Evolutionary conservation across 495 filamentous ascomycete genomes (phyloP), one percentile per base, ranked within the genome.

Genomic region (Aspergillus sparsus): DNA sequence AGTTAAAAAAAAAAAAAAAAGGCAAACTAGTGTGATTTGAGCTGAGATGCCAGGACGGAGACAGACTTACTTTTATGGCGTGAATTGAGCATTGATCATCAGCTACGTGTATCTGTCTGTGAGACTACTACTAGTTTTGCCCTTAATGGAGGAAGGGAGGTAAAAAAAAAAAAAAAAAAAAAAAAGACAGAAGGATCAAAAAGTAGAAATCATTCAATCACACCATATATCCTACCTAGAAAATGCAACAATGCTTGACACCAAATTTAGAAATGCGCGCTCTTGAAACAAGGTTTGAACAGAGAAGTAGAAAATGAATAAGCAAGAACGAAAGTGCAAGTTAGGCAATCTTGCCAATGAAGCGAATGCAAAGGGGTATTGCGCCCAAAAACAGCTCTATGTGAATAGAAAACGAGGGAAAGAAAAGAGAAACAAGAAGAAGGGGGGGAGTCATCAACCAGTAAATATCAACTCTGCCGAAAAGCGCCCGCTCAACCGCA

Each of bases 401-500:
- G 4, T 6, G 37, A 41, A 41, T 11, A 41, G 0, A 41, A 41
- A 6, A 41, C 4, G 15, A 46, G 16, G 18, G 18, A 16, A 46
- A 46, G 18, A 46, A 16, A 16, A 46, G 2, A 16, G 18, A 46
- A 46, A 46, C 15, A 41, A 42, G 39, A 42, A 42, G 15, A 9
- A 12, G 39, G 39, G 39, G 5, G 39, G 39, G 9, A 12, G 21
- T 27, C 21, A 27, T 27, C 21, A 27, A 27, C 21, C 21, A 27
- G 21, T 27, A 27, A 27, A 27, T 27, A 27, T 27, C 21, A 27
- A 1, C 21, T 27, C 21, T 27, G 21, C 21, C 21, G 21, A 27
- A 27, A 42, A 42, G 39, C 39, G 15, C 44, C 16, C 44, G 44
- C 44, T 47, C 44, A 47, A 47, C 27, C 15, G 44, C n/a, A 47